phyloP scores from a whole-genome alignment of 495 filamentous ascomycete species.

The Tuber magnatum region DNA sequence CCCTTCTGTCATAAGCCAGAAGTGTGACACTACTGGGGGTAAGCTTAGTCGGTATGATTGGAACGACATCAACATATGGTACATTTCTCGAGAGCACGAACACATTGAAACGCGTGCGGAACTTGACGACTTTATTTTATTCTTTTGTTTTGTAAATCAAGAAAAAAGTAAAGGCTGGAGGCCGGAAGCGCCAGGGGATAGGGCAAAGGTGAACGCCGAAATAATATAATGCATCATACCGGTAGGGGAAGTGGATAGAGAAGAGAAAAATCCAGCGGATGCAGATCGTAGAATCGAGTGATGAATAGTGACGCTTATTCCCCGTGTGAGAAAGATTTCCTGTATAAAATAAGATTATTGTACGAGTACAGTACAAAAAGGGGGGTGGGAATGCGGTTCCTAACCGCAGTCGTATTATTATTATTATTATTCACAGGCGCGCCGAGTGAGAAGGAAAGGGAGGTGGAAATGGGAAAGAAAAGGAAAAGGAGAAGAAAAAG shows the following conservation, averaged over 20 bases:
- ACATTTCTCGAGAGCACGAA: not conserved
- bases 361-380: too few relatives aligned
- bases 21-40: not conserved
- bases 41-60: too few relatives aligned
- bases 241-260: too few relatives aligned
- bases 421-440: too few relatives aligned
- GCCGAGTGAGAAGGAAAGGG: too few relatives aligned
- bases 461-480: too few relatives aligned
- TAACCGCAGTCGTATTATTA: too few relatives aligned
- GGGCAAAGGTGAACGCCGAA: not conserved
- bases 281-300: not conserved
- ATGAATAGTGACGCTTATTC: not conserved
- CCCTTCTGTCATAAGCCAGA: not conserved
- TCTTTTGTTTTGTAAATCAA: too few relatives aligned
- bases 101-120: not conserved
- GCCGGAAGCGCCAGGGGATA: not conserved
- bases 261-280: not conserved
- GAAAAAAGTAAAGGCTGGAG: not conserved
- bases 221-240: not conserved
- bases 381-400: too few relatives aligned
- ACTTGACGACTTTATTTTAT: too few relatives aligned
- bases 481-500: too few relatives aligned
- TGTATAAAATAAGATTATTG: not conserved
- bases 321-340: not conserved
- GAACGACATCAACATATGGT: too few relatives aligned